Evolutionary conservation across 257 asterid species (phyloP), one percentile per base, ranked within the genome.

Genomic region (Scutellaria galericulata): DNA sequence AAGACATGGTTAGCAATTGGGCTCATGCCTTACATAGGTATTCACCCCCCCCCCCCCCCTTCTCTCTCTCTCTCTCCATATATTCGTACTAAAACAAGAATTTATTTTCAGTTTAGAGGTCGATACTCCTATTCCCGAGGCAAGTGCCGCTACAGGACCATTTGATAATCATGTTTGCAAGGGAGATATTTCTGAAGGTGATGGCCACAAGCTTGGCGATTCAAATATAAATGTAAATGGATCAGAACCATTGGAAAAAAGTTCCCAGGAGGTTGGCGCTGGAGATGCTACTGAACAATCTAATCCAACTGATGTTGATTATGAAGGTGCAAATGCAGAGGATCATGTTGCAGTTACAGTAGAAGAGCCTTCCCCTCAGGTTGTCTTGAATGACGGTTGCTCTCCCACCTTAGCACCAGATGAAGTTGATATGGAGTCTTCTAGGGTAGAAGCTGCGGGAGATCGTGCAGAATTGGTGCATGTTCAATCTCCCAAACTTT

Each of bases 1-100:
- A 95, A 73, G 98, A 95, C 77, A 80, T 92, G 88, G 89, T 92
- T 57, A 79, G 77, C 75, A 81, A 89, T 83, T 90, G 98, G 99
- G 96, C 88, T 4, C 85, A 90, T 73, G 71, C 84, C 57, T 67
- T 95, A 75, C 92, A 84, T 66, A 86, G 99, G 99, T 95, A 90
- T 64, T 7, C 7, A 5, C 14, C 67, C 4, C 50, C 7, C 24
- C 11, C 1, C 9, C 64, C 5, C 20, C 1, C 45, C 1, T n/a
- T 45, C 13, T 47, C 53, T 10, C 53, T 47, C 53, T 3, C 53
- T 47, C 15, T 9, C 7, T 1, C 12, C 9, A 5, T 5, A 41
- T 57, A 50, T 69, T 70, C 60, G 68, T 55, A 56, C 79, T 81
- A 60, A 62, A 68, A 80, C 67, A 55, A 48, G 24, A 68, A 56